These are phyloP conservation scores for Fusarium armeniacum DNA, from an alignment of 2,329 filamentous ascomycete genomes.

Conservation along the genomic window DNA sequence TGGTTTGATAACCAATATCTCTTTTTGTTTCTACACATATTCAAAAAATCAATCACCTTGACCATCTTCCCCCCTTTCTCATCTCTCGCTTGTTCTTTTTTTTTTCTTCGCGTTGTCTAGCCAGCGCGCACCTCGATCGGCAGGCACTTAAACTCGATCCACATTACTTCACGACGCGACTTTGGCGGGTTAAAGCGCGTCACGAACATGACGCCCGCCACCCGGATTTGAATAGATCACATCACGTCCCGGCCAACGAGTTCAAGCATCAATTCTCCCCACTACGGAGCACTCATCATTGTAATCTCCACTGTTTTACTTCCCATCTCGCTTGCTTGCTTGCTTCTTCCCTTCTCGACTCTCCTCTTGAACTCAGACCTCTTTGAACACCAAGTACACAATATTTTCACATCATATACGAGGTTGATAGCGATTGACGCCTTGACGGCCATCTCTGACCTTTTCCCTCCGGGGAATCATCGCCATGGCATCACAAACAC, in stretches of 20 bases:
- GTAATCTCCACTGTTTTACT: slow-evolving; percentile 28
- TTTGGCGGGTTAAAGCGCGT: slow-evolving; percentile 52
- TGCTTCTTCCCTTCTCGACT: slow-evolving; percentile 27
- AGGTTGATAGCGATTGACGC: slow-evolving; percentile 18
- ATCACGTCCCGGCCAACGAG: slow-evolving; percentile 47
- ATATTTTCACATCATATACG: slow-evolving; percentile 8
- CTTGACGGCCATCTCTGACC: slow-evolving; percentile 34
- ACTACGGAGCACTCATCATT: slow-evolving; percentile 28
- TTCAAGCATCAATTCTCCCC: slow-evolving; percentile 38
- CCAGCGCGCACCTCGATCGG: slow-evolving; percentile 36
- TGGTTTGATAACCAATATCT: slow-evolving; percentile 14
- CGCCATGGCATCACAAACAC: slow-evolving; percentile 59
- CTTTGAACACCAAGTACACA: slow-evolving; percentile 1
- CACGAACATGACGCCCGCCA: slow-evolving; percentile 59
- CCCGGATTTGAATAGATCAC: slow-evolving; percentile 51
- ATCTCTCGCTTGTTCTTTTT: background rate
- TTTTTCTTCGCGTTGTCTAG: slow-evolving; percentile 31
- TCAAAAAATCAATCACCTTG: background rate
- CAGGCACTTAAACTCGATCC: slow-evolving; percentile 46
- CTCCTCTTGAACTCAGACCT: slow-evolving; percentile 1
- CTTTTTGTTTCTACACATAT: background rate
- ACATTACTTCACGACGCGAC: slow-evolving; percentile 53
- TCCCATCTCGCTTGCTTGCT: slow-evolving; percentile 18
- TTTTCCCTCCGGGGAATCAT: slow-evolving; percentile 45
- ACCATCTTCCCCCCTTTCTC: slow-evolving; percentile 2